Conservation (phyloP, 139 green algal genomes). For the Closterium sp. region DNA sequence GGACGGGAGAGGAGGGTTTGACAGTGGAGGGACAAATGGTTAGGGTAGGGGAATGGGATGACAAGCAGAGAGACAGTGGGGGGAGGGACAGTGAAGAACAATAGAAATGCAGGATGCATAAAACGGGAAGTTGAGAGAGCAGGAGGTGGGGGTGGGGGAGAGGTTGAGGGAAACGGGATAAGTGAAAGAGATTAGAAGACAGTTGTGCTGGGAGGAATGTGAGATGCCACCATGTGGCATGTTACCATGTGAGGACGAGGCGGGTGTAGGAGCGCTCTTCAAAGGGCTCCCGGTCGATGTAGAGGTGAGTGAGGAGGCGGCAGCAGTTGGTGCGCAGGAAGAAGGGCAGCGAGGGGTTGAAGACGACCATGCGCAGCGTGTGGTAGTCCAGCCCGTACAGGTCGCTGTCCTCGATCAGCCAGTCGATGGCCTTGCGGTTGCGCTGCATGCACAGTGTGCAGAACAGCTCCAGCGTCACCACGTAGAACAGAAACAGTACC, state of each 20-base stretch:
- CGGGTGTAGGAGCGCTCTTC: neutral
- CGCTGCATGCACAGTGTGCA: constrained; percentile 10
- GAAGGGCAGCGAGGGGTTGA: constrained; percentile 5
- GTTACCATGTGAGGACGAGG: neutral
- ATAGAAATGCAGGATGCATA: neutral
- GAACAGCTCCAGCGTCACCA: constrained; percentile 8
- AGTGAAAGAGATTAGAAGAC: too few relatives aligned
- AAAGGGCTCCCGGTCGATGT: constrained; percentile 4
- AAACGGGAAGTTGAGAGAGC: neutral
- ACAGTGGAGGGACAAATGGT: neutral
- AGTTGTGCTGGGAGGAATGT: too few relatives aligned
- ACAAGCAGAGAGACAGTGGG: neutral
- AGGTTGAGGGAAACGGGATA: neutral
- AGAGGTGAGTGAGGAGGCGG: constrained; percentile 9
- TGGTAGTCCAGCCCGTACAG: neutral
- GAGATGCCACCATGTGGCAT: neutral
- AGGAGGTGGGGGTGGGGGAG: neutral
- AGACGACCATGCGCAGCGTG: constrained; percentile 3
- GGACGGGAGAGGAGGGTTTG: neutral
- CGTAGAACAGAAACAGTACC: constrained; percentile 14
- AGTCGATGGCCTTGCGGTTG: constrained; percentile 18
- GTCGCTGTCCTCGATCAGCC: constrained; percentile 2
- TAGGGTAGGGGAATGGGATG: neutral
- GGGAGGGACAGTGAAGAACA: neutral
- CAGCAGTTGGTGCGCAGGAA: constrained; percentile 15